Conservation (phyloP, 371 early-diverging fungal genomes). For the Lichtheimia hyalospora region DNA sequence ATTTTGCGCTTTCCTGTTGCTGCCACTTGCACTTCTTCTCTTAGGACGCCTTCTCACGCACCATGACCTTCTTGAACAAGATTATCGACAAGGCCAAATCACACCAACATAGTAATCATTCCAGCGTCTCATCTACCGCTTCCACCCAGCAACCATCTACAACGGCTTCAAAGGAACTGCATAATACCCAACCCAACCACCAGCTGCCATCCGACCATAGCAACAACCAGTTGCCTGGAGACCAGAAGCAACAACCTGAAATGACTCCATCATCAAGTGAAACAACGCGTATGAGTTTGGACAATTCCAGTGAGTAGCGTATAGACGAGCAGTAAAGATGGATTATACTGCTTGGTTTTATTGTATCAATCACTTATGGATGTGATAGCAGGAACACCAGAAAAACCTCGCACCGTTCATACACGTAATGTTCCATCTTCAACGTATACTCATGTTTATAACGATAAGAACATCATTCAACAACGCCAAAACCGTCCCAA, state of each 20-base stretch:
- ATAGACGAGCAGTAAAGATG: background rate
- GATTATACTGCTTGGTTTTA: background rate
- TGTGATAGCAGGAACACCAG: background rate
- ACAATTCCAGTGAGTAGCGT: conserved; percentile 4
- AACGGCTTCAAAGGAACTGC: background rate
- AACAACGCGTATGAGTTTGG: conserved; percentile 23
- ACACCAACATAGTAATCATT: conserved; percentile 5
- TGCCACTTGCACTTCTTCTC: background rate
- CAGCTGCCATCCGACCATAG: conserved; percentile 2
- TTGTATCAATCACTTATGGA: background rate
- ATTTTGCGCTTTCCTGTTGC: background rate
- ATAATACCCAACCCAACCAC: conserved; percentile 2
- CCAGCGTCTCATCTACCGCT: conserved; percentile 2
- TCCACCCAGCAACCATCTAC: conserved; percentile 10
- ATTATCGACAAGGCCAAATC: conserved; percentile 25
- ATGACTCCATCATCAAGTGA: conserved; percentile 22
- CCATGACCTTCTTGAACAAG: conserved; percentile 24
- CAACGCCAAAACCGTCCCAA: conserved; percentile 48
- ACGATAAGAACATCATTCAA: conserved; percentile 29
- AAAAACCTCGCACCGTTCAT: no score
- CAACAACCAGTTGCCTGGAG: background rate
- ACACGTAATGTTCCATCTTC: background rate
- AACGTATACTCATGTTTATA: conserved; percentile 24
- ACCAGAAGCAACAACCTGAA: background rate
- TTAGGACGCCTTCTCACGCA: background rate